Evolutionary conservation across 2,329 filamentous ascomycete species (phyloP).

Genomic region (Fusarium stilboides): DNA sequence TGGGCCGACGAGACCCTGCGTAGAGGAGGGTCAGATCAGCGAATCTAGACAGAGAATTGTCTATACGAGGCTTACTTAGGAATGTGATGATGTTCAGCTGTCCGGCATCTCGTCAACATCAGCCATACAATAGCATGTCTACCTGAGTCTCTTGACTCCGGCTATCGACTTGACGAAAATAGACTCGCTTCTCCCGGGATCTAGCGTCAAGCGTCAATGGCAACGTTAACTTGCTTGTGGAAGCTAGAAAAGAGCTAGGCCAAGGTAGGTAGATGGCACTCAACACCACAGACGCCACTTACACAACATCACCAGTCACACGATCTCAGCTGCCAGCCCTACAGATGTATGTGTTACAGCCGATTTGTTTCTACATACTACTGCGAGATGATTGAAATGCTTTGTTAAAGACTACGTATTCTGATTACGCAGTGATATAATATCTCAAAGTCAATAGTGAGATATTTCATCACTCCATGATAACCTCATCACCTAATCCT

Average conservation of each 20-base stretch:
- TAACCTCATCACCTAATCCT: neutral
- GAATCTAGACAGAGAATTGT: neutral
- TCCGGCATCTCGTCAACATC: neutral
- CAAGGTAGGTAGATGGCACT: neutral
- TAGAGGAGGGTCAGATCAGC: neutral
- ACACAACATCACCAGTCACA: constrained; percentile 31
- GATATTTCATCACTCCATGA: neutral
- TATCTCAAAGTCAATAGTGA: neutral
- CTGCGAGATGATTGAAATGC: no score
- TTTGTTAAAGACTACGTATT: no score
- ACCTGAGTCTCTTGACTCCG: neutral
- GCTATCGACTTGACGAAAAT: neutral
- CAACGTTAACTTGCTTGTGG: constrained; percentile 25
- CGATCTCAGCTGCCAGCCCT: constrained; percentile 37
- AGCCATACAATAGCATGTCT: no score
- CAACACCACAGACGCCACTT: constrained; percentile 24
- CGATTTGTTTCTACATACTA: no score
- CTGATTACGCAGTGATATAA: no score
- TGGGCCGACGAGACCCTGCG: neutral
- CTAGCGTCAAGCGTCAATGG: neutral
- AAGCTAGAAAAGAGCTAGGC: constrained; percentile 7
- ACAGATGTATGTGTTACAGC: constrained; percentile 9
- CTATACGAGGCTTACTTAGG: constrained; percentile 26
- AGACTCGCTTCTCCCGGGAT: neutral
- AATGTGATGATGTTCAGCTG: neutral